Conservation (phyloP, 768 basidiomycete genomes). For the Russula sp. region DNA sequence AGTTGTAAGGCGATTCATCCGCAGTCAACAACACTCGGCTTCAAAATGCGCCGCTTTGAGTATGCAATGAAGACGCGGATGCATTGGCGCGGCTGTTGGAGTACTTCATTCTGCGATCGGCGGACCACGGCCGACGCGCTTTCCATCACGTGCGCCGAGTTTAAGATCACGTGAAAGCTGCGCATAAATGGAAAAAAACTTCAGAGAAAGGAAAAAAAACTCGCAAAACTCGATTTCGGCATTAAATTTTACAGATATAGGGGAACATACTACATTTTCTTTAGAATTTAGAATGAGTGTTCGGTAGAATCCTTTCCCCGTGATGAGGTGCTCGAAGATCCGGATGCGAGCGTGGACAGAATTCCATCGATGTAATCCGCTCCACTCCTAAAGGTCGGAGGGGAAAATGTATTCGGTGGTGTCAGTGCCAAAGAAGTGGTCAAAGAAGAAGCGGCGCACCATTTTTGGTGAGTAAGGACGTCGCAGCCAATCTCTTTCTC, state of each 20-base stretch:
- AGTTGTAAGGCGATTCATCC: neutral
- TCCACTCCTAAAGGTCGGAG: slow-evolving; percentile 59
- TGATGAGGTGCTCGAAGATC: slow-evolving; percentile 83
- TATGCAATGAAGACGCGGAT: slow-evolving; percentile 6
- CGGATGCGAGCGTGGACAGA: slow-evolving; percentile 76
- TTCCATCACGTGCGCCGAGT: neutral
- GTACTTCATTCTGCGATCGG: neutral
- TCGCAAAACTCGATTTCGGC: too few relatives aligned
- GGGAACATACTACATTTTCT: slow-evolving; percentile 9
- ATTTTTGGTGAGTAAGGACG: slow-evolving; percentile 93
- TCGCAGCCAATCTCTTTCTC: slow-evolving; percentile 88
- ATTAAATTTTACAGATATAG: neutral
- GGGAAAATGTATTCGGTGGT: neutral
- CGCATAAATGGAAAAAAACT: too few relatives aligned
- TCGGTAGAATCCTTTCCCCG: slow-evolving; percentile 88
- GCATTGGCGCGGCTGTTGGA: neutral
- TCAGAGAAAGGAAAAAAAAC: neutral
- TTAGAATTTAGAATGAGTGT: slow-evolving; percentile 74
- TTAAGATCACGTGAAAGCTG: neutral
- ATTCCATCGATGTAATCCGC: slow-evolving; percentile 90
- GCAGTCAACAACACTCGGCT: neutral
- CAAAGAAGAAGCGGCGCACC: slow-evolving; percentile 45
- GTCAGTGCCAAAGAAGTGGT: neutral
- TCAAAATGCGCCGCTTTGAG: neutral
- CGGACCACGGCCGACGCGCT: neutral